Base-by-base conservation (phyloP, 306 rosid species). In the Castanea crenata region DNA sequence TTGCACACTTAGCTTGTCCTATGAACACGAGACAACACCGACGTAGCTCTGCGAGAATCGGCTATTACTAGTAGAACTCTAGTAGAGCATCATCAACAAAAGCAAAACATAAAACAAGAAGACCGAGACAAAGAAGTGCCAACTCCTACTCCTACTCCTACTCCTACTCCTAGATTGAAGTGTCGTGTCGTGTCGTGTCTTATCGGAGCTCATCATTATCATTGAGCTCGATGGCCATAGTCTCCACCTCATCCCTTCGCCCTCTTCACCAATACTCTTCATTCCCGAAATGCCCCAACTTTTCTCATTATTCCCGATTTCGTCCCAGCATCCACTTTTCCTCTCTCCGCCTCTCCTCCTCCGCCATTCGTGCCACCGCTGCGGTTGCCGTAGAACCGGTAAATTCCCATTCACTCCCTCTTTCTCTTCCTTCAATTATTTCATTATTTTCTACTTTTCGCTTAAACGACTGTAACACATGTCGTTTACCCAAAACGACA, bases 291-390 rank as follows among this genome's bases (percentile, higher is more conserved):
- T 71, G 74, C 74, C 86, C 89, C 29, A 82, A 2, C 56, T 76
- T 90, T 18, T 41, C 69, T 73, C 73, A 58, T 29, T 55, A 82
- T 79, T 65, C 76, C 74, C 92, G 57, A 6, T 69, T 83, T 72
- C 80, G 73, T 81, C 83, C 84, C 82, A 82, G 79, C n/a, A 80
- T 31, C 70, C 56, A 55, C 2, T 55, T 56, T 16, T 63, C 78
- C 61, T 34, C 78, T 77, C 76, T 52, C 65, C 80, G 83, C 15
- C 56, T 31, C 78, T 8, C 67, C 67, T 25, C 57, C 73, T 19
- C 72, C 61, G 38, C 88, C 73, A 71, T 84, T 69, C 84, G 85
- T 11, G 92, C 94, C 5, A 89, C 78, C 84, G 77, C 93, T 2
- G 34, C 86, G 4, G 51, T 85, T 64, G 79, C 80, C 55, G 58